Base-by-base conservation (phyloP, 352 stramenopile genomes). In the Phytophthora sp. region DNA sequence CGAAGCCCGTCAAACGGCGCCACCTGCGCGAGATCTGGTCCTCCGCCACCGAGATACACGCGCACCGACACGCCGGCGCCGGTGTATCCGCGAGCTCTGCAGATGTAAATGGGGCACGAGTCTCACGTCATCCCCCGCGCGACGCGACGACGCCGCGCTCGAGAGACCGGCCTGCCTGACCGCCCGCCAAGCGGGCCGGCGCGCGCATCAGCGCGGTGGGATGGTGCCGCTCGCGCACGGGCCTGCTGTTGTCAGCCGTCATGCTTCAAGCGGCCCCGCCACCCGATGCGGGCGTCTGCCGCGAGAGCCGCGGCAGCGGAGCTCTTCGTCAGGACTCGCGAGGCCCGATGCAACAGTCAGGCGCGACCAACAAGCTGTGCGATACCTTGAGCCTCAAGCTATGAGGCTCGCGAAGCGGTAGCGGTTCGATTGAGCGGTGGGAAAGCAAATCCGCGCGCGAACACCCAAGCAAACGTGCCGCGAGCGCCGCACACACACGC, bases 391-490 rank as follows among this genome's bases (percentile, higher is more conserved):
- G 30, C 38, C 39, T 57, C 44, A 35, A 39, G 11, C 26, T 35
- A 9, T 28, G 15, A 13, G 18, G 32, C 32, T 28, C 9, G 24
- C 27, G 9, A 17, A 39, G 39, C 13, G 35, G 32, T 38, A 64
- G 46, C 54, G 53, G n/a, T 41, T 60, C 54, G 62, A 65, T 70
- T 21, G 62, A 64, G 54, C 62, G 61, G 54, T 65, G 54, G 62
- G 62, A 70, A 67, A 62, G 37, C 38, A 65, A 65, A 54, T 54
- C 52, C 8, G 30, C 21, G 20, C 27, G 27, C 27, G 27, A 30
- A 35, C 32, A 61, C 35, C 10, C 48, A 30, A 41, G 39, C 38
- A 41, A 44, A 18, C 43, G 35, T 39, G 50, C 32, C 34, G n/a
- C n/a, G n/a, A n/a, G n/a, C n/a, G n/a, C n/a, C n/a, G n/a, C n/a